Percentiles rank a stretch among this genome's conserved stretches.
phyloP scores from a whole-genome alignment of 2,329 filamentous ascomycete species.

The Nannizziopsis barbatae region DNA sequence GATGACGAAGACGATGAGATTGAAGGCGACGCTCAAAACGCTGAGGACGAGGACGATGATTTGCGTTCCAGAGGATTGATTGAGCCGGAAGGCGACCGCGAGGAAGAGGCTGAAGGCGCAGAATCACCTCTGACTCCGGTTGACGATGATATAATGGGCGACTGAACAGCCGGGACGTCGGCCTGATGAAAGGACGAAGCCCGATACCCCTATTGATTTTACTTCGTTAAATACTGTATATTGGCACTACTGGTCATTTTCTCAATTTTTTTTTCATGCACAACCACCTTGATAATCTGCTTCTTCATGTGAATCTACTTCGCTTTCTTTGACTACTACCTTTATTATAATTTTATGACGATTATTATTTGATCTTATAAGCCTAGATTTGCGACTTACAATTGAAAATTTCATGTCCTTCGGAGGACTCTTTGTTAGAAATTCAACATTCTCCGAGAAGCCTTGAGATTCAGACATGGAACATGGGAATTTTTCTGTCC shows the following conservation, averaged over 20 bases:
- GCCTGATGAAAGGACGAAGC: not conserved
- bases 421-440: too few relatives aligned
- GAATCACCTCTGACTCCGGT: slow-evolving; percentile 19
- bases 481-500: too few relatives aligned
- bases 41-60: slow-evolving; percentile 34
- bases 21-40: slow-evolving; percentile 23
- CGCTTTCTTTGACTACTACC: not conserved
- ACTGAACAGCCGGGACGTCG: slow-evolving; percentile 21
- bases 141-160: slow-evolving; percentile 36
- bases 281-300: not conserved
- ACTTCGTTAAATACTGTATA: slow-evolving; percentile 8
- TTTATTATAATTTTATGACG: slow-evolving; percentile 1
- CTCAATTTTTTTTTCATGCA: slow-evolving; percentile 12
- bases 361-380: not conserved
- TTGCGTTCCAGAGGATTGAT: slow-evolving; percentile 27
- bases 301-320: slow-evolving; percentile 1
- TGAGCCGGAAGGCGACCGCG: slow-evolving; percentile 25
- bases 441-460: too few relatives aligned
- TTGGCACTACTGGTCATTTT: slow-evolving; percentile 10
- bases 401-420: too few relatives aligned
- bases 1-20: slow-evolving; percentile 29
- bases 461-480: too few relatives aligned
- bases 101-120: slow-evolving; percentile 12
- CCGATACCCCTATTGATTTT: not conserved
- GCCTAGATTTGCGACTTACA: not conserved